Evolutionary conservation across 129 eudicot species (phyloP), one percentile per base, ranked within the genome.

Genomic region (Centella asiatica): DNA sequence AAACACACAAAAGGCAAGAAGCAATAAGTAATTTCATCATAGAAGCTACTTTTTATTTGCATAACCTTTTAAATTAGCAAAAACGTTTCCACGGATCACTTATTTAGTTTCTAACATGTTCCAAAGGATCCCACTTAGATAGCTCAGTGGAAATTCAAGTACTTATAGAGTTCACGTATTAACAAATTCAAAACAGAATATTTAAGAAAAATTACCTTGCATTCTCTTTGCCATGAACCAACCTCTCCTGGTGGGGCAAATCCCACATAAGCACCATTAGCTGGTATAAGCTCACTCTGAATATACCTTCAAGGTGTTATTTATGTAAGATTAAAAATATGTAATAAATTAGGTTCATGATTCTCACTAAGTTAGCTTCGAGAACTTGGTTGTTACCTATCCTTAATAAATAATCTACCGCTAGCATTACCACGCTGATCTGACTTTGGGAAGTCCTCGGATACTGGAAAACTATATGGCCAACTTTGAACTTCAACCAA

Each of bases 191-290:
- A 33, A 22, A 50, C 66, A 62, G 32, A 6, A 33, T 27, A 18
- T 54, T 68, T 5, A 2, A 26, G 19, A 9, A 51, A 70, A 40
- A 64, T 74, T 69, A 83, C 97, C 90, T 90, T 90, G 82, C 72
- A 58, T 72, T 90, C 95, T 20, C 76, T 74, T 69, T 90, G 90
- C 95, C 95, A 90, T 60, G 97, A 90, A 72, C 93, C 95, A 0
- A 32, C 69, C 6, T 79, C 81, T 61, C 87, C 93, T 50, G 83
- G 94, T 8, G 72, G 77, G 49, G 97, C 95, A 61, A 90, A 75
- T 28, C 95, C 95, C 17, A 90, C 73, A 58, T 77, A 83, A 37
- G 94, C 97, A 45, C 74, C 74, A 10, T 36, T 53, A 18, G 87
- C 90, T 3, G 85, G 74, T 44, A 57, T 46, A 13, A 12, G 18